phyloP scores from a whole-genome alignment of 2,329 filamentous ascomycete species.

The Xylaria sp. region DNA sequence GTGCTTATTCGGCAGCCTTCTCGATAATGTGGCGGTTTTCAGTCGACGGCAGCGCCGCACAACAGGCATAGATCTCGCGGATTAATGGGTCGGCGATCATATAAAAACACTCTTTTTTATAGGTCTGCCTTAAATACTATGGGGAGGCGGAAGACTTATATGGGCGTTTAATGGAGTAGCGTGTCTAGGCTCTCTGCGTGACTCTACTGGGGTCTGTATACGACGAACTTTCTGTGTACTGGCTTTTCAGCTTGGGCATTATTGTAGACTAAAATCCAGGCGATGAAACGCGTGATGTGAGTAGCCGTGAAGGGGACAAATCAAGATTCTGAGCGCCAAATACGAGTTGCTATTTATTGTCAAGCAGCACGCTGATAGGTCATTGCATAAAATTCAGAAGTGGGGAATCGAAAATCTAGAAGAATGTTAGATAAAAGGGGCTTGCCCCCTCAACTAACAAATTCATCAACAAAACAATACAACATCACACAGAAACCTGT shows the following conservation, averaged over 20 bases:
- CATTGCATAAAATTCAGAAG: conserved; percentile 3
- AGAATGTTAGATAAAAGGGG: conserved; percentile 2
- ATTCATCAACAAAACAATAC: not conserved
- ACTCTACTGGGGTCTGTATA: no score
- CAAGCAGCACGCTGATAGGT: conserved; percentile 27
- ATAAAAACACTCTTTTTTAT: no score
- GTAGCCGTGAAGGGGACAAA: conserved; percentile 11
- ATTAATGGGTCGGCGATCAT: no score
- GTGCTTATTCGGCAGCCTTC: no score
- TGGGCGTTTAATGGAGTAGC: no score
- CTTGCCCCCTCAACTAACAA: not conserved
- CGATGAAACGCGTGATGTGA: conserved; percentile 21
- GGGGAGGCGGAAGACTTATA: no score
- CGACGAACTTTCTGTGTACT: not conserved
- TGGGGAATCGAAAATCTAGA: not conserved
- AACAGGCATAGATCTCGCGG: no score
- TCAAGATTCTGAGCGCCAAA: conserved; percentile 22
- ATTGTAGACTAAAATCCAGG: conserved; percentile 5
- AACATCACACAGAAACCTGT: not conserved
- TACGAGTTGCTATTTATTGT: not conserved
- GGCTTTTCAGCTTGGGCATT: not conserved
- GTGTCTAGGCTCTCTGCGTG: no score
- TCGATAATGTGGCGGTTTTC: no score
- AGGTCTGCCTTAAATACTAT: no score
- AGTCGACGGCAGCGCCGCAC: no score